Evolutionary conservation across 805 yeast species (phyloP), one percentile per base, ranked within the genome.

Genomic region (Candida pseudofarinosa): DNA sequence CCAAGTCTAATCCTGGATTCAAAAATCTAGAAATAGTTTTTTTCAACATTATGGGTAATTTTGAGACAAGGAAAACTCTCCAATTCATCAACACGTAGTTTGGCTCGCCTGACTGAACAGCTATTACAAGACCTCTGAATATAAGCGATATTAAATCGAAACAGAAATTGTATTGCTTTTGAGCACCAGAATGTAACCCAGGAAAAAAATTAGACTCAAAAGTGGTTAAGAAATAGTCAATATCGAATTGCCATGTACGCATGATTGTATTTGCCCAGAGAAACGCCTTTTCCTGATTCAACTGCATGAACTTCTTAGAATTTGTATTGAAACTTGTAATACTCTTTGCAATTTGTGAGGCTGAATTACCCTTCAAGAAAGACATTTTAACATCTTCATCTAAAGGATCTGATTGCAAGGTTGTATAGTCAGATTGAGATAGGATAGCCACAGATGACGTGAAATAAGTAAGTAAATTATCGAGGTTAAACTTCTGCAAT

Each of bases 41-140:
- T 14, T 53, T 45, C 7, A 67, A 41, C 8, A 63, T 46, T 5
- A 43, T 43, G 1, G 69, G 65, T 6, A 68, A 34, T 32, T 60
- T 47, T 13, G 68, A 54, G 3, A 60, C 49, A 4, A 70, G 52
- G 43, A 60, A 70, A 42, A 59, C 68, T 35, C 55, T 53, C 68
- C 70, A 68, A 47, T 65, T 67, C 49, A 58, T 60, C 4, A 53
- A 39, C 13, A 65, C 52, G 40, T 55, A 63, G 3, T 52, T 45
- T 4, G 53, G 45, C 14, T 55, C 61, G n/a, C 52, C 48, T 36
- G 56, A 52, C 19, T 26, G 19, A 3, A 55, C 37, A 0, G 60
- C 55, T 13, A 44, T 41, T 3, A 50, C 44, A 14, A 52, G 39
- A 1, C 64, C 64, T 13, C 39, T 49, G 26, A 65, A 55, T n/a